These are phyloP conservation scores for Cocos nucifera DNA, from an alignment of 176 grass and related monocot species.

Conservation along the genomic window DNA sequence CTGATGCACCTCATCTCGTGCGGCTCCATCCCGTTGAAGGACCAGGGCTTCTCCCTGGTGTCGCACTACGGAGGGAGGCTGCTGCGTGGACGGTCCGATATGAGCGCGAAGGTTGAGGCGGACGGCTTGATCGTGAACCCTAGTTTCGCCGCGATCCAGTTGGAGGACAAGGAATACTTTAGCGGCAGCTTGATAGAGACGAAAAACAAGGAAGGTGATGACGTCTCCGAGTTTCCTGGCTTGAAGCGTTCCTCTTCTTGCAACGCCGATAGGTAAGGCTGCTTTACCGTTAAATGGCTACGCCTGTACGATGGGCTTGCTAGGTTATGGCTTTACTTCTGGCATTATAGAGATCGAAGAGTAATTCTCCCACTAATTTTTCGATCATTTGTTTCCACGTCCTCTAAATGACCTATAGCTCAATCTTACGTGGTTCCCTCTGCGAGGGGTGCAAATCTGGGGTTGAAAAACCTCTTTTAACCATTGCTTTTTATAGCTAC, in stretches of 20 bases:
- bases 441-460: no score
- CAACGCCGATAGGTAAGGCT: conserved; percentile 63
- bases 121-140: no score
- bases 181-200: conserved; percentile 66
- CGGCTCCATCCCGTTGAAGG: conserved; percentile 53
- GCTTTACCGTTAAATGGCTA: background rate
- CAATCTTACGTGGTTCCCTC: no score
- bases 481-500: no score
- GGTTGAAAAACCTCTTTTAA: no score
- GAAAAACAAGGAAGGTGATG: conserved; percentile 17
- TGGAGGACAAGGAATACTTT: conserved; percentile 74
- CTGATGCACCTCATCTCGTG: conserved; percentile 91
- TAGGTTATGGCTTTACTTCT: no score
- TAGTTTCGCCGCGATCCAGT: no score
- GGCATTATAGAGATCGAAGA: no score
- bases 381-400: no score
- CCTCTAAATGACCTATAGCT: no score
- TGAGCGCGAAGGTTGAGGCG: background rate
- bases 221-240: conserved; percentile 20
- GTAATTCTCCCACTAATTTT: no score
- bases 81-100: conserved; percentile 9
- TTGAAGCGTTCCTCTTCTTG: conserved; percentile 65
- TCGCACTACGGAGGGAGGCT: conserved; percentile 23
- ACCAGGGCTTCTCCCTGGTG: conserved; percentile 23
- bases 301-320: no score